These are phyloP conservation scores for Pulveroboletus sp. DNA, from an alignment of 768 basidiomycete species.

Conservation along the genomic window DNA sequence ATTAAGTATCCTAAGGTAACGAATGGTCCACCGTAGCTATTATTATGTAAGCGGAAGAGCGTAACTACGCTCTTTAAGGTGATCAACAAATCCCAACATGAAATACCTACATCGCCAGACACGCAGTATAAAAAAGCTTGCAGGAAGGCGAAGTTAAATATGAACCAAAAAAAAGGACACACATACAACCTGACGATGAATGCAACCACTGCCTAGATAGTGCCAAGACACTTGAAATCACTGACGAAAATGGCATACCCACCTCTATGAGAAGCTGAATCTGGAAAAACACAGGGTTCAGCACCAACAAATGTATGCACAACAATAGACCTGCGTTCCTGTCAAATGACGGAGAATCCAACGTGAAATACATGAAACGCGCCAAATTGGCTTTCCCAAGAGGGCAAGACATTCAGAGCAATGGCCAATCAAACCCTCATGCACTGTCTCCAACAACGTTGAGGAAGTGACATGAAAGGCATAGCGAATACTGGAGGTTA, in stretches of 20 bases:
- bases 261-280: constrained; percentile 42
- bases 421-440: constrained; percentile 51
- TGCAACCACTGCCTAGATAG: constrained; percentile 45
- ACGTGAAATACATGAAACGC: constrained; percentile 5
- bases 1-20: too few species aligned
- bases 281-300: constrained; percentile 28
- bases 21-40: too few species aligned
- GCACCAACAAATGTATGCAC: constrained; percentile 30
- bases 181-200: constrained; percentile 53
- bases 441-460: constrained; percentile 44
- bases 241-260: constrained; percentile 9
- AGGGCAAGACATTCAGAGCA: constrained; percentile 35
- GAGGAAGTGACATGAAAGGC: background rate
- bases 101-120: constrained; percentile 56
- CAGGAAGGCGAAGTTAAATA: background rate
- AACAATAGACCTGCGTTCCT: constrained; percentile 42
- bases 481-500: background rate
- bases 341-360: constrained; percentile 6
- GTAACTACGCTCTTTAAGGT: too few species aligned
- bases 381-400: constrained; percentile 43
- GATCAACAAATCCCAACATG: too few species aligned
- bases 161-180: background rate
- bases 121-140: constrained; percentile 52
- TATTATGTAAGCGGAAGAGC: too few species aligned
- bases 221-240: background rate